Percentiles rank a stretch among this genome's conserved stretches.
Conservation (phyloP, 2,329 filamentous ascomycete species). For the Parastagonospora nodorum region DNA sequence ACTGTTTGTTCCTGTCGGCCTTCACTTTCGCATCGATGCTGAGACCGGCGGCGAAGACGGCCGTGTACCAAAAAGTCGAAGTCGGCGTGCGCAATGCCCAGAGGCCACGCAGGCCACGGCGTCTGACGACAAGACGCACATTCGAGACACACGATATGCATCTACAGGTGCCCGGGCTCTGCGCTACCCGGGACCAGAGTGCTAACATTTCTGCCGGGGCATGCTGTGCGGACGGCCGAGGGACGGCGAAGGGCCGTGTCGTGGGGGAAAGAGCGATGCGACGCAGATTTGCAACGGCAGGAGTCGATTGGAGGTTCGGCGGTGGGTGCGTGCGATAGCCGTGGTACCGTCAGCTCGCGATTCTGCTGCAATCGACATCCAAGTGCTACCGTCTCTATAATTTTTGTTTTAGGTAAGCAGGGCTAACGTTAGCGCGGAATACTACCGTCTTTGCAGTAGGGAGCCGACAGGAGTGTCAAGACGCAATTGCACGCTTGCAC, state of each 20-base stretch:
- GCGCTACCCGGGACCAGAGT: conserved; percentile 70
- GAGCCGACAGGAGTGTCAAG: no score
- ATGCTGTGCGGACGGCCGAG: conserved; percentile 33
- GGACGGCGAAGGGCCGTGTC: conserved; percentile 23
- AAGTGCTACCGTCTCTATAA: no score
- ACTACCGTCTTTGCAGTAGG: no score
- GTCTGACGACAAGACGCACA: conserved; percentile 56
- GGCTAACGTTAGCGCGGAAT: no score
- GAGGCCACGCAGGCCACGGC: conserved; percentile 58
- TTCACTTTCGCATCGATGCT: conserved; percentile 67
- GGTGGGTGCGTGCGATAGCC: no score
- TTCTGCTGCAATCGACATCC: no score
- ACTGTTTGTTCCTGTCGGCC: conserved; percentile 58
- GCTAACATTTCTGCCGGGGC: conserved; percentile 64
- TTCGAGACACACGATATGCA: conserved; percentile 65
- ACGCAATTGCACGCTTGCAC: no score
- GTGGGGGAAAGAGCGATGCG: conserved; percentile 15
- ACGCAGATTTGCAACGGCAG: conserved; percentile 17
- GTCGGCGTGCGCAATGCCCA: conserved; percentile 60
- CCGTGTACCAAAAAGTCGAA: conserved; percentile 69
- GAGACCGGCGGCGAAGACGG: conserved; percentile 68
- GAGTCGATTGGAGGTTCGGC: neutral
- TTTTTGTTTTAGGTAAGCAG: no score
- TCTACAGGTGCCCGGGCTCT: conserved; percentile 64
- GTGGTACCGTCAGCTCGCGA: no score